Evolutionary conservation across 2,329 filamentous ascomycete species (phyloP).

Genomic region (Xenoacremonium recifei): DNA sequence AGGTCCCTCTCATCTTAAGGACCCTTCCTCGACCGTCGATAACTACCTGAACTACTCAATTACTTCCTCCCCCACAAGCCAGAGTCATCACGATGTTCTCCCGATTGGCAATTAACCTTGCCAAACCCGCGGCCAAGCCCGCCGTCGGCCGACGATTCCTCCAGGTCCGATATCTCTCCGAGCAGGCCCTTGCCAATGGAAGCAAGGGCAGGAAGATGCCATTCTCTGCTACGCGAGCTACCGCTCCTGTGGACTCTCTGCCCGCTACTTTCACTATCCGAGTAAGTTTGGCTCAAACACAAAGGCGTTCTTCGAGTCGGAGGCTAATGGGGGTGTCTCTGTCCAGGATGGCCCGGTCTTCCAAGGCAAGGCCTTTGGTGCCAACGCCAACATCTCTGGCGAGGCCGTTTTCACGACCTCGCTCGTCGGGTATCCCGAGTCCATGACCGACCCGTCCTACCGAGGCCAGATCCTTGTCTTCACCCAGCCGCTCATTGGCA

Average conservation of each 20-base stretch:
- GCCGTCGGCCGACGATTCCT: slow-evolving; percentile 38
- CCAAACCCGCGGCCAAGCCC: slow-evolving; percentile 51
- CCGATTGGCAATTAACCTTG: slow-evolving; percentile 51
- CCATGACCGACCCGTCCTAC: slow-evolving; percentile 84
- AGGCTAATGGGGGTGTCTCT: slow-evolving; percentile 8
- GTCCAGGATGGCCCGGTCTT: slow-evolving; percentile 87
- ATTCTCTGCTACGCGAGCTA: slow-evolving; percentile 55
- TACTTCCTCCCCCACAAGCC: slow-evolving; percentile 6
- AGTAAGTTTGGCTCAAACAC: slow-evolving; percentile 46
- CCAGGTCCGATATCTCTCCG: slow-evolving; percentile 35
- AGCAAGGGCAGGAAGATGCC: slow-evolving; percentile 71
- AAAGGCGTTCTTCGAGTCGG: neutral
- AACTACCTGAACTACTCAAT: slow-evolving; percentile 8
- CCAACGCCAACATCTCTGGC: slow-evolving; percentile 93
- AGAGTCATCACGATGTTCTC: slow-evolving; percentile 53
- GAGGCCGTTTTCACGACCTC: slow-evolving; percentile 99
- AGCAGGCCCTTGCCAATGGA: slow-evolving; percentile 54
- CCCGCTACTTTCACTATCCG: slow-evolving; percentile 90
- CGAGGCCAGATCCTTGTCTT: slow-evolving; percentile 96
- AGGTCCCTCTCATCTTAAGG: slow-evolving; percentile 35
- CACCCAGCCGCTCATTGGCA: slow-evolving; percentile 95
- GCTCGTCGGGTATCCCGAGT: slow-evolving; percentile 96
- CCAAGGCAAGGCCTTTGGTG: slow-evolving; percentile 93
- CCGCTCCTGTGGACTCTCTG: slow-evolving; percentile 56
- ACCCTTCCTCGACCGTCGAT: slow-evolving; percentile 14